A percentile compares a stretch with the other conserved stretches of the same genome.
These are phyloP conservation scores for Globisporangium abappressorium DNA, from an alignment of 352 stramenopile genomes.

Conservation along the genomic window DNA sequence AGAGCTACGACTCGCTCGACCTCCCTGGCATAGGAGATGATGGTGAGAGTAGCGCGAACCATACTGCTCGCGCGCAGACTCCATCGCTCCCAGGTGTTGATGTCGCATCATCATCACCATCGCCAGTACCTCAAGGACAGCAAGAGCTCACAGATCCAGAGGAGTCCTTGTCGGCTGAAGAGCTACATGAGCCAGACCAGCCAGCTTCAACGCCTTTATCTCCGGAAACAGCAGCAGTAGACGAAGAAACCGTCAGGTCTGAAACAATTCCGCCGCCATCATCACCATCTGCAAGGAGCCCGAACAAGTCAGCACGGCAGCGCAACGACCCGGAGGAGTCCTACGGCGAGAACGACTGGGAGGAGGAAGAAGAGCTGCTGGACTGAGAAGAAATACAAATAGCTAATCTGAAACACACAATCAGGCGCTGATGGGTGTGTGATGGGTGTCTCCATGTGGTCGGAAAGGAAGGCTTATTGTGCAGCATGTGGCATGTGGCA, in stretches of 20 bases:
- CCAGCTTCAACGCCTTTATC: neutral
- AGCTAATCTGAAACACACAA: neutral
- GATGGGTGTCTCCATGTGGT: neutral
- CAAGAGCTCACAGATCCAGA: neutral
- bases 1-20: conserved; percentile 69
- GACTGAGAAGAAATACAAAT: conserved; percentile 15
- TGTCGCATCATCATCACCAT: neutral
- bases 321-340: conserved; percentile 31
- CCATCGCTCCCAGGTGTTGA: neutral
- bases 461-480: neutral
- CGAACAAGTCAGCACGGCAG: conserved; percentile 10
- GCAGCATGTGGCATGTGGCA: neutral
- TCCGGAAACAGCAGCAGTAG: neutral
- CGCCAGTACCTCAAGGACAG: neutral
- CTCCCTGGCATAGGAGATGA: conserved; percentile 37
- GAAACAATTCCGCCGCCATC: conserved; percentile 1
- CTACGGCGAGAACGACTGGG: conserved; percentile 64
- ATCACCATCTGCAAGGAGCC: conserved; percentile 14
- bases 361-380: conserved; percentile 47
- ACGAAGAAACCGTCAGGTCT: neutral
- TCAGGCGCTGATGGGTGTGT: neutral
- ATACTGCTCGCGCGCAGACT: neutral
- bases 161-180: neutral
- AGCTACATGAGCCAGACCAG: neutral
- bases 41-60: conserved; percentile 9